phyloP scores from a whole-genome alignment of 768 basidiomycete genomes.

The Suillus decipiens region DNA sequence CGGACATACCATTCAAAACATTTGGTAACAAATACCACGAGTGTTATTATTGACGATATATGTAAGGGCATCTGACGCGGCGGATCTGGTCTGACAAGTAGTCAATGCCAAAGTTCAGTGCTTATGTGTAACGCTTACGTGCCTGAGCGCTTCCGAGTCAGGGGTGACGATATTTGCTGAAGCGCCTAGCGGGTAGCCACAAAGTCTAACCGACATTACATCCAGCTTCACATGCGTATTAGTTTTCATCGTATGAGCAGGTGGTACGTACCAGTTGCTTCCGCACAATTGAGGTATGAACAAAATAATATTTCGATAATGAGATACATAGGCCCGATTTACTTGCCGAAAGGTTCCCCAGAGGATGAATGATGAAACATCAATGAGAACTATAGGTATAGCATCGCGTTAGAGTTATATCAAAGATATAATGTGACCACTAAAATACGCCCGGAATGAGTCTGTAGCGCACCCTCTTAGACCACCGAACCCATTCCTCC shows the following conservation, averaged over 20 bases:
- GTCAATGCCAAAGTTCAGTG: too few relatives aligned
- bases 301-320: background rate
- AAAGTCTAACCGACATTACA: background rate
- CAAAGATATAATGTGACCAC: background rate
- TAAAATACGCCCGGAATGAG: constrained; percentile 31
- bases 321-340: background rate
- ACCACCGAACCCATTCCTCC: constrained; percentile 27
- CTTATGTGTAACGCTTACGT: too few relatives aligned
- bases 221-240: background rate
- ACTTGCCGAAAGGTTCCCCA: background rate
- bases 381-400: background rate
- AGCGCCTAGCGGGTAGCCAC: too few relatives aligned
- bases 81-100: too few relatives aligned
- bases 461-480: constrained; percentile 25
- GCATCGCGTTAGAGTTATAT: background rate
- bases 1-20: too few relatives aligned
- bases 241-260: background rate
- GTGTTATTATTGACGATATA: too few relatives aligned
- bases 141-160: too few relatives aligned
- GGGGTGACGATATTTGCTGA: too few relatives aligned
- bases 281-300: background rate
- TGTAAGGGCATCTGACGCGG: too few relatives aligned
- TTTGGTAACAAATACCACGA: too few relatives aligned
- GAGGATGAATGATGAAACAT: background rate
- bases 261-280: background rate